Evolutionary conservation across 2,329 filamentous ascomycete species (phyloP).

Genomic region (Camptophora hylomeconis): DNA sequence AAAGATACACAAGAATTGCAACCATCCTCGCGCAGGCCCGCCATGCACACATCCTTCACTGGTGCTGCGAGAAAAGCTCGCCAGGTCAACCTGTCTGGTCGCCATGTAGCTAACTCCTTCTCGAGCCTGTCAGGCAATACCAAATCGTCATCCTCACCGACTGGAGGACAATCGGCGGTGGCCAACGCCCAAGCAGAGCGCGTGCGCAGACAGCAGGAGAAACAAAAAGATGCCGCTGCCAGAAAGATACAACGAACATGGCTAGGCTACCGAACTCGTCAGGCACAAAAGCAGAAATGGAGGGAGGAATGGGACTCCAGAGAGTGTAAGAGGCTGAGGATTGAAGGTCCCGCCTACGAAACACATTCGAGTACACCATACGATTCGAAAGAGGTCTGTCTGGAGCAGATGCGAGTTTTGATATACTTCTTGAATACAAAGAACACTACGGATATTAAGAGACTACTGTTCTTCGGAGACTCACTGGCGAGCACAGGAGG

Average conservation of each 20-base stretch:
- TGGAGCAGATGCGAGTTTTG: constrained; percentile 53
- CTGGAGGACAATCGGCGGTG: constrained; percentile 44
- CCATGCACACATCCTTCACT: constrained; percentile 87
- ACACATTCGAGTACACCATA: constrained; percentile 28
- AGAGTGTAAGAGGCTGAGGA: constrained; percentile 27
- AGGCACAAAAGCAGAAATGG: constrained; percentile 42
- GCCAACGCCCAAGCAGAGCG: constrained; percentile 81
- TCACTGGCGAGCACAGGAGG: no score
- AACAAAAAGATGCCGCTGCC: constrained; percentile 61
- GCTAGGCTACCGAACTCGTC: constrained; percentile 61
- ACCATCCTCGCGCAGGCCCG: no score
- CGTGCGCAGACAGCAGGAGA: constrained; percentile 63
- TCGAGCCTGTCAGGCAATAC: constrained; percentile 41
- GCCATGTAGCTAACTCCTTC: constrained; percentile 62
- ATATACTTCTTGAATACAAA: constrained; percentile 48
- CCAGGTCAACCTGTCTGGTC: constrained; percentile 87
- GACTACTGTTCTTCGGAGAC: constrained; percentile 27
- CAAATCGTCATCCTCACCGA: constrained; percentile 10
- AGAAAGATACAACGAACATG: constrained; percentile 66
- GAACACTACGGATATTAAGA: constrained; percentile 4
- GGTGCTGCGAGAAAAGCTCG: constrained; percentile 73
- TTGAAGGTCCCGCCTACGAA: constrained; percentile 18
- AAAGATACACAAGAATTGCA: no score
- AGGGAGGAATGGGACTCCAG: constrained; percentile 50
- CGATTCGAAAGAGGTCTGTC: no score